A percentile compares a stretch with the other conserved stretches of the same genome.
Evolutionary conservation across 2,329 filamentous ascomycete genomes (phyloP).

Genomic region (Colletotrichum australisinense): DNA sequence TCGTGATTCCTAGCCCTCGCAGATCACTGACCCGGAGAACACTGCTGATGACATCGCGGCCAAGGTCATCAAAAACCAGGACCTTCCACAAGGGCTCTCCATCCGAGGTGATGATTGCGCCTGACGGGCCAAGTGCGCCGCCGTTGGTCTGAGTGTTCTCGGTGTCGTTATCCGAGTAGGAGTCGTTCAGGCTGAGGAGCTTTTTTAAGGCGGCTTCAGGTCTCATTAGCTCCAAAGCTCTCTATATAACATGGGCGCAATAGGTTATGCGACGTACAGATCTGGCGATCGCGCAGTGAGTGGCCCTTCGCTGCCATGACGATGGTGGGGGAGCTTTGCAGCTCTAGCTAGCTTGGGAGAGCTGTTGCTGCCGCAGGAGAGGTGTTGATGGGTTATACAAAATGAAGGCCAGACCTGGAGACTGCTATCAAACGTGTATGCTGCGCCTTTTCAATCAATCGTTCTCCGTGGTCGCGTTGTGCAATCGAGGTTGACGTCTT

Average conservation of each 20-base stretch:
- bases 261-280: constrained; percentile 48
- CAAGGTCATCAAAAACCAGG: constrained; percentile 91
- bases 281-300: constrained; percentile 63
- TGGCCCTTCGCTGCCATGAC: constrained; percentile 59
- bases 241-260: background rate
- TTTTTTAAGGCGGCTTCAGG: constrained; percentile 86
- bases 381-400: constrained; percentile 8
- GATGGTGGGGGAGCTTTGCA: constrained; percentile 35
- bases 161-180: constrained; percentile 67
- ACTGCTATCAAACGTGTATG: constrained; percentile 1
- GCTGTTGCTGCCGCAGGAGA: background rate
- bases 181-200: constrained; percentile 93
- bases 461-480: constrained; percentile 5
- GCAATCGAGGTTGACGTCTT: constrained; percentile 15
- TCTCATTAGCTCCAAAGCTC: background rate
- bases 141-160: constrained; percentile 75
- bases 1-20: constrained; percentile 92
- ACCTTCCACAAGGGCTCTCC: constrained; percentile 98
- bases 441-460: constrained; percentile 11
- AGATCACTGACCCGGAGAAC: constrained; percentile 94
- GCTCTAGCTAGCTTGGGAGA: constrained; percentile 33
- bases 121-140: constrained; percentile 70
- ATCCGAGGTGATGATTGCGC: constrained; percentile 86
- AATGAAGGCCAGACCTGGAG: background rate
- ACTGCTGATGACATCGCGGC: constrained; percentile 95